A percentile compares a stretch with the other conserved stretches of the same genome.
phyloP scores from a whole-genome alignment of 257 asterid species.

The Echium plantagineum region DNA sequence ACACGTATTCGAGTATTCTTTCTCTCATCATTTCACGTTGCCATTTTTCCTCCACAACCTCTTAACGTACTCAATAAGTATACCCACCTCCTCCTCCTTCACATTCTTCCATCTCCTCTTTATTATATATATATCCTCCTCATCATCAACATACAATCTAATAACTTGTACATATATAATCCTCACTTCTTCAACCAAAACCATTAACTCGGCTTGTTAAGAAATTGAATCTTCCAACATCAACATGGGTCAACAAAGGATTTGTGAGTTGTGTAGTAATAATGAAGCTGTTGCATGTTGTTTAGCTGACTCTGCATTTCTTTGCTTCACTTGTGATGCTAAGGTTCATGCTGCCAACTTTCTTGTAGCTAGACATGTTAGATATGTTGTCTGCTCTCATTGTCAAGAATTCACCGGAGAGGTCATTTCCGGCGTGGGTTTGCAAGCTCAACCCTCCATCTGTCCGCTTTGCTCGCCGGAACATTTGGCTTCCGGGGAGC shows the following conservation, averaged over 20 bases:
- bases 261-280: constrained; percentile 42
- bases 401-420: constrained; percentile 17
- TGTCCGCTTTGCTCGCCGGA: constrained; percentile 21
- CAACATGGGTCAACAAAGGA: constrained; percentile 12
- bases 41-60: too few species aligned
- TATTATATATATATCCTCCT: not conserved
- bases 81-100: too few species aligned
- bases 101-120: not conserved
- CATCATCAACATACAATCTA: too few species aligned
- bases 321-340: constrained; percentile 43
- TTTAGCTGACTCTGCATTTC: constrained; percentile 48
- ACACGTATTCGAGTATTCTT: too few species aligned
- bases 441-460: not conserved
- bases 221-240: not conserved
- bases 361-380: constrained; percentile 59
- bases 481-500: constrained; percentile 6
- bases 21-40: too few species aligned
- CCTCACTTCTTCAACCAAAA: not conserved
- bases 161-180: not conserved
- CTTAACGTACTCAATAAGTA: too few species aligned
- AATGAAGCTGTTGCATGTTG: constrained; percentile 35
- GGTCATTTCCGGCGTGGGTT: constrained; percentile 9
- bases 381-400: constrained; percentile 24
- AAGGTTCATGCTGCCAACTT: constrained; percentile 47
- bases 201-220: too few species aligned